Evolutionary conservation across 345 rosid genomes (phyloP), one percentile per base, ranked within the genome.

Genomic region (Corymbia maculata): DNA sequence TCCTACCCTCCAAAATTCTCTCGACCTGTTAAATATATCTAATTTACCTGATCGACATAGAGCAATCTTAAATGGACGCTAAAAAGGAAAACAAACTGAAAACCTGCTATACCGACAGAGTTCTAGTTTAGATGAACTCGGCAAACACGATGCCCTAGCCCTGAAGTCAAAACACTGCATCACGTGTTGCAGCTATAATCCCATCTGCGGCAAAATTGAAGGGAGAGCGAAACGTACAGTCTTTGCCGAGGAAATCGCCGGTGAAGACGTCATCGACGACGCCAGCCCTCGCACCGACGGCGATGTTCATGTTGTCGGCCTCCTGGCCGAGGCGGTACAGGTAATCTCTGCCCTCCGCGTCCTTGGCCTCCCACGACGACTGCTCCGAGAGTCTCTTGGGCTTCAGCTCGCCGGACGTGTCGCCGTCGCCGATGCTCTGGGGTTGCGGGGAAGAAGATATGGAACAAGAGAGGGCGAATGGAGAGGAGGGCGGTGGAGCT

Each of bases 331-430:
- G 96, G 86, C 98, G 92, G 84, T 95, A 96, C 22, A 96, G 95
- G 89, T 96, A 96, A 84, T 96, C 99, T 7, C 87, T 95, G 24
- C 99, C 99, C 82, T 95, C 94, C 0, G 95, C 89, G 85, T 96
- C 97, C 90, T 95, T 94, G 11, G 95, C 93, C 89, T 97, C 98
- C 99, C 99, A 97, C 4, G 99, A 96, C 4, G 99, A 97, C 50
- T 96, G 99, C 93, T 96, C 91, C 5, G 99, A 97, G 15, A 97
- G 45, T 79, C 89, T 93, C 92, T 86, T 90, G 51, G 51, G 47
- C 44, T 66, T 79, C 88, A 49, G 52, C 51, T 49, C 88, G 64
- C 13, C 49, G 19, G 51, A 30, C 26, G 24, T 85, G 47, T 79
- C 90, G 11, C 86, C 90, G 24, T 45, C 53, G 30, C 51, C 89